Base-by-base conservation (phyloP, 2,329 filamentous ascomycete species). In the Diplodia scrobiculata region DNA sequence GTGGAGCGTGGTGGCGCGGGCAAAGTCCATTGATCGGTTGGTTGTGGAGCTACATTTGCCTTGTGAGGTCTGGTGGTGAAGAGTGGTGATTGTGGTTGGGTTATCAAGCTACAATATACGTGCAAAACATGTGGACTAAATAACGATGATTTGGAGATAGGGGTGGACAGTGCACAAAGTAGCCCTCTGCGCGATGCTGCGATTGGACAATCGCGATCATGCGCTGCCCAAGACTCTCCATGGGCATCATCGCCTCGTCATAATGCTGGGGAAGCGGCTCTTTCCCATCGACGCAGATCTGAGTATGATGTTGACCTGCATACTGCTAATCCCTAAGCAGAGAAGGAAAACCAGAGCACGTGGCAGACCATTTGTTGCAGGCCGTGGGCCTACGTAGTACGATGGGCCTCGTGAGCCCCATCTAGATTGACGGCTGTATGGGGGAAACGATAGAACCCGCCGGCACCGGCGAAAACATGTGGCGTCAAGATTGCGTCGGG, bases 401-500 rank as follows among this genome's bases (percentile, higher is more conserved):
- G 54, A 58, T 45, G 54, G 32, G 21, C 55, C 55, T 47, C 45
- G 55, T 48, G 55, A 47, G 38, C 41, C 17, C n/a, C 21, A 13
- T 45, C 41, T 19, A 45, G 41, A 45, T 19, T 45, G 41, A 32
- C 21, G 17, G 55, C 10, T 27, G 55, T 19, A 19, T n/a, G 17
- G 38, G 29, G 25, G 55, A 27, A 27, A 48, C 32, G 25, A 48
- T 34, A 34, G 1, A 27, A 45, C 5, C 17, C 36, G 13, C 7
- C 9, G 1, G 3, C 54, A 45, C 5, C 6, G 1, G 9, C 10
- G 17, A 29, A 38, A 41, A 32, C 9, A 17, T 32, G 55, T 60
- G 55, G 55, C 38, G 55, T 59, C 55, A 60, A 48, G 13, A 48
- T 60, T 60, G 55, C 55, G 55, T 25, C 25, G 25, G 25, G 25